phyloP scores from a whole-genome alignment of 306 rosid species.

The Dryas drummondii region DNA sequence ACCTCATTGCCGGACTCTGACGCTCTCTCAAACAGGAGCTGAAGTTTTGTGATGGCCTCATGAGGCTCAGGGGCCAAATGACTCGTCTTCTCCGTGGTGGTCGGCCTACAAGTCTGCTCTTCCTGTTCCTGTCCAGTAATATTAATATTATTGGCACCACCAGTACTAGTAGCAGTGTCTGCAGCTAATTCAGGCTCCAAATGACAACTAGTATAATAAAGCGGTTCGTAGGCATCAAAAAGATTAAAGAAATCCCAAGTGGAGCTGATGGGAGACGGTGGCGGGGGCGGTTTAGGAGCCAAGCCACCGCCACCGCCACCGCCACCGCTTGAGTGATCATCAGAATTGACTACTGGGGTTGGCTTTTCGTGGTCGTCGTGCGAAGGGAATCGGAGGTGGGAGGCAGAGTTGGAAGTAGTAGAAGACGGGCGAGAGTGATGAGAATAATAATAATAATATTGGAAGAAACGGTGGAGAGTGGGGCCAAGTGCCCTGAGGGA shows the following conservation, averaged over 20 bases:
- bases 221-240: slow-evolving; percentile 60
- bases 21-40: slow-evolving; percentile 53
- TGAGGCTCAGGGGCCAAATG: not conserved
- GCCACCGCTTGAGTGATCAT: not conserved
- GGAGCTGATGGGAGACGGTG: slow-evolving; percentile 60
- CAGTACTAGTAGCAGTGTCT: not conserved
- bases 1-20: slow-evolving; percentile 61
- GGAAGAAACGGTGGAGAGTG: slow-evolving; percentile 57
- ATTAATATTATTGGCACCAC: not conserved
- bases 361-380: slow-evolving; percentile 7
- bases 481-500: slow-evolving; percentile 60
- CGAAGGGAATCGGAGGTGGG: slow-evolving; percentile 39
- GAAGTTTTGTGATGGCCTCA: slow-evolving; percentile 61
- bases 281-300: slow-evolving; percentile 39
- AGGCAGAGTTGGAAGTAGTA: slow-evolving; percentile 34
- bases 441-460: not conserved
- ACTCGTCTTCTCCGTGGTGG: slow-evolving; percentile 21
- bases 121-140: slow-evolving; percentile 10
- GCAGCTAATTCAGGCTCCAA: slow-evolving; percentile 5
- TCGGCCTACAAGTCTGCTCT: slow-evolving; percentile 7
- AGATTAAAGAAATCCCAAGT: slow-evolving; percentile 85
- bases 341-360: not conserved
- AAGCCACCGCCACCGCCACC: not conserved
- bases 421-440: no score
- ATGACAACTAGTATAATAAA: slow-evolving; percentile 22